A percentile compares a stretch with the other conserved stretches of the same genome.
These are phyloP conservation scores for Geotrichum carabidarum DNA, from an alignment of 1,139 yeast species.

Conservation along the genomic window DNA sequence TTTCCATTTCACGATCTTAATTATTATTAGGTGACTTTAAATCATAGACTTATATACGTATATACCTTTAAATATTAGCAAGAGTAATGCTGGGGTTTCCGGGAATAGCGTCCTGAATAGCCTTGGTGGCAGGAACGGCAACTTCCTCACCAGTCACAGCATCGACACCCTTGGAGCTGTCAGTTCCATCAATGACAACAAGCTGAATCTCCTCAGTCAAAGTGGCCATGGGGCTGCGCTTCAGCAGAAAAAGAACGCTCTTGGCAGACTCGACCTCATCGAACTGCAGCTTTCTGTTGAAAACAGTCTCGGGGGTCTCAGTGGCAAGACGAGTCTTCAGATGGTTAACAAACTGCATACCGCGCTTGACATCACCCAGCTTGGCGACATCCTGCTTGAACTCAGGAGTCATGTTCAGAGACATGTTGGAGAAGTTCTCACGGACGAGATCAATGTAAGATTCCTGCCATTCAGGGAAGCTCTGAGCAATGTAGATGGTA, in stretches of 20 bases:
- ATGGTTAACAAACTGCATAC: constrained; percentile 91
- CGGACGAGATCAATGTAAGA: constrained; percentile 78
- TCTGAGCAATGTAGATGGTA: constrained; percentile 64
- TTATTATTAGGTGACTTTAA: not conserved
- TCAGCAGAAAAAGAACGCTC: constrained; percentile 47
- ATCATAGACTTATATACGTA: not conserved
- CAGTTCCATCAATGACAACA: constrained; percentile 52
- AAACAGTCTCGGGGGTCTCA: constrained; percentile 63
- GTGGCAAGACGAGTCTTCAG: constrained; percentile 68
- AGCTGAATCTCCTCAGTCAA: constrained; percentile 55
- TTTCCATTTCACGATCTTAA: too few species aligned
- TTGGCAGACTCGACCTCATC: constrained; percentile 67
- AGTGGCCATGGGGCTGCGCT: constrained; percentile 62
- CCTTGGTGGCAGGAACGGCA: constrained; percentile 61
- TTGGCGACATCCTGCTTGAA: constrained; percentile 39
- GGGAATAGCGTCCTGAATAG: constrained; percentile 79
- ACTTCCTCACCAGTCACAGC: constrained; percentile 66
- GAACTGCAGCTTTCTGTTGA: constrained; percentile 80
- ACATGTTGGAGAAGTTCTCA: constrained; percentile 55
- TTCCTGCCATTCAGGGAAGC: constrained; percentile 97
- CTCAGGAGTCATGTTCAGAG: constrained; percentile 34
- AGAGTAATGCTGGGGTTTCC: constrained; percentile 87
- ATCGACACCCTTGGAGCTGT: constrained; percentile 57
- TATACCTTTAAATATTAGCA: constrained; percentile 43
- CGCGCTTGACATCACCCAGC: constrained; percentile 67